Evolutionary conservation across 2,329 filamentous ascomycete species (phyloP), one percentile per base, ranked within the genome.

Genomic region (Exophiala bonariae): DNA sequence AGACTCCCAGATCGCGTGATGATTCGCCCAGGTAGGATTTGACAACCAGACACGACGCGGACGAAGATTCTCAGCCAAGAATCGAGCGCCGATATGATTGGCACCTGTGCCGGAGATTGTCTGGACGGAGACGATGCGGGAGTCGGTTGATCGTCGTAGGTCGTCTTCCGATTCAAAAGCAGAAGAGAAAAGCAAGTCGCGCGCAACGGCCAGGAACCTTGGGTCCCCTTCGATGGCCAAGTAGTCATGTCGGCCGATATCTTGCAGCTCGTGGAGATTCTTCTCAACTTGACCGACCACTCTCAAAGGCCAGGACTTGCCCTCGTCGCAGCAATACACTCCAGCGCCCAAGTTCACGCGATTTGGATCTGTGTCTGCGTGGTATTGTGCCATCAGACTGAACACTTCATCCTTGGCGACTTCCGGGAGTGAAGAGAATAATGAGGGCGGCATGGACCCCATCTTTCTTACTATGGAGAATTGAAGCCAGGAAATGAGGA

Each of bases 71-170:
- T 84, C 88, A 65, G 86, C 77, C 51, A 97, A 84, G 80, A 97
- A 97, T 58, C 95, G 81, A 51, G 86, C 90, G 54, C 92, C 93
- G 38, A 97, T 74, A 66, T 97, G 93, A 59, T 95, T 86, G 55
- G 93, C 92, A 59, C 93, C 93, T 50, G 93, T 97, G 58, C 93
- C 93, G 44, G 93, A 96, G 70, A 99, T 92, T 62, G 91, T 93
- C 73, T 97, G 92, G 31, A 96, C 71, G 28, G 89, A 91, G 49
- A 85, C 79, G 57, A 84, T 68, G 31, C 67, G 62, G 30, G 55
- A 74, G 69, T 78, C 78, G 74, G 63, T 96, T 79, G 47, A 89
- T 91, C 32, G 88, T 82, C 37, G 88, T 93, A 60, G 86, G 80
- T 26, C 69, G 70, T 34, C 32, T 34, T 6, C 42, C 92, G 90